Evolutionary conservation across 495 filamentous ascomycete genomes (phyloP).

Genomic region (Monascus purpureus): DNA sequence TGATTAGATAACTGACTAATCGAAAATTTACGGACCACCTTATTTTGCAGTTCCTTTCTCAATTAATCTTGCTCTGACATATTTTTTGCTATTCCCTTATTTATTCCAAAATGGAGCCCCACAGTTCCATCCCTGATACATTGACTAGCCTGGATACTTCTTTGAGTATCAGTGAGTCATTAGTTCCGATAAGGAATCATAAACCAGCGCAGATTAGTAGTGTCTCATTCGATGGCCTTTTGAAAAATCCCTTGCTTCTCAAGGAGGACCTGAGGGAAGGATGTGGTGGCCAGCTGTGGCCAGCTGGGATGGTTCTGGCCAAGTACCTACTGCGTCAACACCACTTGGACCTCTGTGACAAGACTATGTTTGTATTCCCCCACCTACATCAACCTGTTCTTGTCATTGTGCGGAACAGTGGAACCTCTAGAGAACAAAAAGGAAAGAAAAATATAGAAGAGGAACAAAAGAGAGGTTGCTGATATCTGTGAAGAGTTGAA

Average conservation of each 20-base stretch:
- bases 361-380: conserved; percentile 54
- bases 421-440: no score
- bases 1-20: no score
- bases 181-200: conserved; percentile 50
- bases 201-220: conserved; percentile 48
- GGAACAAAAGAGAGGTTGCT: conserved; percentile 4
- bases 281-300: conserved; percentile 89
- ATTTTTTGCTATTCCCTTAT: background rate
- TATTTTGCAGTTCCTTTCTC: no score
- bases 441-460: no score
- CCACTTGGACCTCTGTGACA: conserved; percentile 39
- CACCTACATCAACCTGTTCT: background rate
- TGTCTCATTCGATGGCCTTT: conserved; percentile 60
- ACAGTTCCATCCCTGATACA: background rate
- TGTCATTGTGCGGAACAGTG: background rate
- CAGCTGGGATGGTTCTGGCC: conserved; percentile 75
- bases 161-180: conserved; percentile 43
- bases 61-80: no score
- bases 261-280: conserved; percentile 75
- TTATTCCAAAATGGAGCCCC: conserved; percentile 3
- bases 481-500: conserved; percentile 52
- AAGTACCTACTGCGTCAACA: conserved; percentile 71
- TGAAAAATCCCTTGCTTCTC: conserved; percentile 53
- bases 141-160: conserved; percentile 9
- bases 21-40: no score